Evolutionary conservation across 768 basidiomycete genomes (phyloP).

Genomic region (Xerocomellus amylosporus): DNA sequence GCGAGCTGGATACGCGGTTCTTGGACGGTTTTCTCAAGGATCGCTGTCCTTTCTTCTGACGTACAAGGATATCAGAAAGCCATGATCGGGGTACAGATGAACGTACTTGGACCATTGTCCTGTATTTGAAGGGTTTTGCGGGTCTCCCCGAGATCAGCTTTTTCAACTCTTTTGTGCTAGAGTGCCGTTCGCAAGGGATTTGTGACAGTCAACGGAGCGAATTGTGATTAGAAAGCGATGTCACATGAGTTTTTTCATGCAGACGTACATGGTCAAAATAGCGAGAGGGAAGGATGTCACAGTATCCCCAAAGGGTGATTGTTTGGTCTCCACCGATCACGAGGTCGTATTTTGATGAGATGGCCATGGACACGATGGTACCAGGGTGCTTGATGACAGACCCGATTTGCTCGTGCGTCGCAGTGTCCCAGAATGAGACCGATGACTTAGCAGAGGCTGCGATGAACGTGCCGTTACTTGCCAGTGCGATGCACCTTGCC

Average conservation of each 20-base stretch:
- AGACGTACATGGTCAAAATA: background rate
- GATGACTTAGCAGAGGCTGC: background rate
- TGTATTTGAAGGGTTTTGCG: too few species aligned
- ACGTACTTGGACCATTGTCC: background rate
- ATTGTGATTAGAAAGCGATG: background rate
- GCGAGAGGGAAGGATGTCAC: background rate
- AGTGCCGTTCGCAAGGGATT: background rate
- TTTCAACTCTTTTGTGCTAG: too few species aligned
- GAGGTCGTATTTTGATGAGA: background rate
- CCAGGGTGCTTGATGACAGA: background rate
- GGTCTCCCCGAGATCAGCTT: too few species aligned
- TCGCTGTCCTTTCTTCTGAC: too few species aligned
- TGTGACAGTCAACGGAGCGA: background rate
- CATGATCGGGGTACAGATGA: background rate
- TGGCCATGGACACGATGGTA: background rate
- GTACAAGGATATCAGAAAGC: background rate
- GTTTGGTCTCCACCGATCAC: background rate
- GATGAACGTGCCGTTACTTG: background rate
- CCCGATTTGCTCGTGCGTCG: background rate
- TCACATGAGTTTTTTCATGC: background rate
- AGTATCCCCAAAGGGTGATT: background rate
- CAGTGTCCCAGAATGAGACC: constrained; percentile 6
- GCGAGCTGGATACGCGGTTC: background rate
- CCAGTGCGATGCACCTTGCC: background rate
- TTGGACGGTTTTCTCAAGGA: background rate